phyloP scores from a whole-genome alignment of 2,329 filamentous ascomycete genomes.

The Tolypocladium endophyticum region DNA sequence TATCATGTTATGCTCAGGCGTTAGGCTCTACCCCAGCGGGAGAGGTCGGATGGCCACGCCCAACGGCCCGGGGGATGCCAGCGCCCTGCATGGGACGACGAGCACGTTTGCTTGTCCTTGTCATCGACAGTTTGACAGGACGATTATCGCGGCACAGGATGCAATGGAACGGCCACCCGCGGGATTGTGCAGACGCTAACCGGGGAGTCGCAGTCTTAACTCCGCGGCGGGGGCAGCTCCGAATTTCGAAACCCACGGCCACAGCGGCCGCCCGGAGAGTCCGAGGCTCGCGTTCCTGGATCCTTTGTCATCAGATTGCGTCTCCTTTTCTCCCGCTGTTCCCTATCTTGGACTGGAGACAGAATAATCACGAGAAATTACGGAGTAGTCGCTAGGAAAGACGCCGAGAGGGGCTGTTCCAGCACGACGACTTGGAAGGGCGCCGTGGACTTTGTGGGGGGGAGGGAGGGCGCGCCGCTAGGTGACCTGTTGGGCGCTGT shows the following conservation, averaged over 20 bases:
- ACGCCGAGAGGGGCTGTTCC: not conserved
- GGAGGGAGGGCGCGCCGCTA: not conserved
- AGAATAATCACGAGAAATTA: not conserved
- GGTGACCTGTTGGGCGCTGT: not conserved
- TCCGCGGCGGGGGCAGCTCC: not conserved
- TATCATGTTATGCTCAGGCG: not conserved
- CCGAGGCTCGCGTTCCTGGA: not conserved
- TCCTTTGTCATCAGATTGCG: not conserved
- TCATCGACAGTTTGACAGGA: not conserved
- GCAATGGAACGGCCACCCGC: not conserved
- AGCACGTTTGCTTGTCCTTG: not conserved
- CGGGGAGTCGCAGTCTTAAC: not conserved
- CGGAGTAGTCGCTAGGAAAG: not conserved
- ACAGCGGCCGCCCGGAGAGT: not conserved
- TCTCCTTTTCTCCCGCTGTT: not conserved
- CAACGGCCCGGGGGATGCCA: not conserved
- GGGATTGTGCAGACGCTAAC: not conserved
- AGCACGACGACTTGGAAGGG: not conserved
- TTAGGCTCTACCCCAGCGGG: not conserved
- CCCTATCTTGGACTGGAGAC: not conserved
- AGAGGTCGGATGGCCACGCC: not conserved
- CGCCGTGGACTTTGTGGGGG: not conserved
- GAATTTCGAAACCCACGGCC: not conserved
- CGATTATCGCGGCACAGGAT: no score
- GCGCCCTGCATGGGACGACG: not conserved